phyloP scores from a whole-genome alignment of 1,284 basidiomycete species.

The Acaromyces ingoldii region DNA sequence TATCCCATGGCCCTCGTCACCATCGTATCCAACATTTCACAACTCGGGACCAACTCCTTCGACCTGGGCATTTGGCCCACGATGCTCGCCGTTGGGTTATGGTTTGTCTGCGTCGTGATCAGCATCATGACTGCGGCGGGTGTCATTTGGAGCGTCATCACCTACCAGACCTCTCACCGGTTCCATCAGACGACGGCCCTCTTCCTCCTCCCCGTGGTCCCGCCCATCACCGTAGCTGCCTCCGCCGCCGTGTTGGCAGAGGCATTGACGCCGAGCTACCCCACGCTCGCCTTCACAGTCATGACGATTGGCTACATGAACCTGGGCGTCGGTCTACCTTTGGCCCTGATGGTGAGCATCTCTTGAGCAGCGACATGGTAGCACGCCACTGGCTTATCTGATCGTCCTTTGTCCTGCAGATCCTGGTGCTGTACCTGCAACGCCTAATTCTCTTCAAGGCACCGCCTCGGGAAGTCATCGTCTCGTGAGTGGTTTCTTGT shows the following conservation, averaged over 20 bases:
- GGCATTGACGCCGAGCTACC: slow-evolving; percentile 16
- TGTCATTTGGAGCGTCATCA: slow-evolving; percentile 40
- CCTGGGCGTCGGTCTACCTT: slow-evolving; percentile 33
- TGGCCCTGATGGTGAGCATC: slow-evolving; percentile 19
- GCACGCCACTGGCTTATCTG: background rate
- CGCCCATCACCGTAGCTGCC: slow-evolving; percentile 37
- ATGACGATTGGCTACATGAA: slow-evolving; percentile 30
- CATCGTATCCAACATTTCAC: slow-evolving; percentile 32
- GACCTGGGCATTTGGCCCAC: slow-evolving; percentile 23
- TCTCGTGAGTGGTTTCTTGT: slow-evolving; percentile 24
- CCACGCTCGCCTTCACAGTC: slow-evolving; percentile 35
- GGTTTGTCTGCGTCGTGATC: slow-evolving; percentile 24
- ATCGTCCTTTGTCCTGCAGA: slow-evolving; percentile 6
- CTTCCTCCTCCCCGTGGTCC: slow-evolving; percentile 35
- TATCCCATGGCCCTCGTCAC: slow-evolving; percentile 37
- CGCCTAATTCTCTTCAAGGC: slow-evolving; percentile 36
- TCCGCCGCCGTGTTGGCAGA: slow-evolving; percentile 28
- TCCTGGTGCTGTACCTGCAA: slow-evolving; percentile 41
- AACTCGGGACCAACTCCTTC: slow-evolving; percentile 28
- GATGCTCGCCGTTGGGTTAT: slow-evolving; percentile 23
- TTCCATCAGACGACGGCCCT: slow-evolving; percentile 36
- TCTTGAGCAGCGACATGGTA: background rate
- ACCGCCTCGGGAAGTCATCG: slow-evolving; percentile 38
- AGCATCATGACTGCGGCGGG: slow-evolving; percentile 23
- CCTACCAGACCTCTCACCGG: slow-evolving; percentile 30